These are phyloP conservation scores for Neurospora sp. DNA, from an alignment of 2,329 filamentous ascomycete species.

Conservation along the genomic window DNA sequence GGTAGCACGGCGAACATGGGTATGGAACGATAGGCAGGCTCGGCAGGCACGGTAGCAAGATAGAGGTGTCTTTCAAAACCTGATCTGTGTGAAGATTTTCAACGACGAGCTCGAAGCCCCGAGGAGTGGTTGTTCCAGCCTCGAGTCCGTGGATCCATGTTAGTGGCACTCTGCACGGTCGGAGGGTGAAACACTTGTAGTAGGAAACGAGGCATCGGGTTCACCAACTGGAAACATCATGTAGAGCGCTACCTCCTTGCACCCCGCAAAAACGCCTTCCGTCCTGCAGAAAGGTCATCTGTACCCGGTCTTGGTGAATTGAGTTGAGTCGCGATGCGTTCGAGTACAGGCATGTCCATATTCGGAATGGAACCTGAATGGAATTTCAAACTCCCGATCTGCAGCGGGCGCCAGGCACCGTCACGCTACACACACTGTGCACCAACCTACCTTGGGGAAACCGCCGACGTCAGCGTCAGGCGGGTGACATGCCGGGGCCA, in stretches of 20 bases:
- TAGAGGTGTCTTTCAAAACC: neutral
- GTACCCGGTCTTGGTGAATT: neutral
- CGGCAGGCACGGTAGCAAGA: neutral
- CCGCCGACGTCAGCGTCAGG: neutral
- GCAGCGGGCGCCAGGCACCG: neutral
- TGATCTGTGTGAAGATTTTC: neutral
- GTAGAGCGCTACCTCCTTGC: neutral
- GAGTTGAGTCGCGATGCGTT: neutral
- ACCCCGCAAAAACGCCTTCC: neutral
- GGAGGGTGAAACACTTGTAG: neutral
- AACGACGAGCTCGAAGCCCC: neutral
- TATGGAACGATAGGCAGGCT: neutral
- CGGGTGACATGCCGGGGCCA: neutral
- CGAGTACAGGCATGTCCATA: neutral
- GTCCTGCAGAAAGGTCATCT: neutral
- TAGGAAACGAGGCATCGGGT: neutral
- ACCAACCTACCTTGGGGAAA: neutral
- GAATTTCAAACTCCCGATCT: neutral
- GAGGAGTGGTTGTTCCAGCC: neutral
- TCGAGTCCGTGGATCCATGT: neutral
- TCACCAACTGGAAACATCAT: neutral
- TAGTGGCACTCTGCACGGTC: neutral
- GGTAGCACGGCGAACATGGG: neutral
- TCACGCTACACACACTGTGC: neutral
- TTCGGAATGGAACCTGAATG: neutral